These are phyloP conservation scores for Triticum dicoccoides DNA, from an alignment of 176 grass and related monocot species.

Conservation along the genomic window DNA sequence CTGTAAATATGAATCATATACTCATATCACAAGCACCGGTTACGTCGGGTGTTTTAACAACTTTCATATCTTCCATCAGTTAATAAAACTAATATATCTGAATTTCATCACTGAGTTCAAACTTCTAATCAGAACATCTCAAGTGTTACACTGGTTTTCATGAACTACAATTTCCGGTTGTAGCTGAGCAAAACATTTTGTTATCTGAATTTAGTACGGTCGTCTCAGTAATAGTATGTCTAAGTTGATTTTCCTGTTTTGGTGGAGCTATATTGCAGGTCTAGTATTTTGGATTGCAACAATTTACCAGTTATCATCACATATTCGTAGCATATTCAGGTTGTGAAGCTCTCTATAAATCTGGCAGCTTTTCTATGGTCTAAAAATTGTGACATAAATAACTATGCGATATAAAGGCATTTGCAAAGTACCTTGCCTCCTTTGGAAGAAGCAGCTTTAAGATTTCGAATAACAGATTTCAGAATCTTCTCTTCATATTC, in stretches of 20 bases:
- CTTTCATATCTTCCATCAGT: not conserved
- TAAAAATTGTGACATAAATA: not conserved
- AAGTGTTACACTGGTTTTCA: conserved; percentile 1
- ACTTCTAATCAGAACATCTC: not conserved
- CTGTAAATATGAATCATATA: not conserved
- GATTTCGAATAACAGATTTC: conserved; percentile 57
- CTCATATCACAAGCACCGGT: not conserved
- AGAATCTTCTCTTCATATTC: conserved; percentile 52
- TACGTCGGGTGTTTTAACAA: not conserved
- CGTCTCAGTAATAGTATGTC: not conserved
- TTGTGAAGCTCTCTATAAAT: not conserved
- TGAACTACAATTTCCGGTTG: not conserved
- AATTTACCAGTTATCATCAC: not conserved
- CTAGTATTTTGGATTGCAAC: not conserved
- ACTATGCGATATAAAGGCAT: conserved; percentile 12
- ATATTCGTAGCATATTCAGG: not conserved
- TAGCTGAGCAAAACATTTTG: not conserved
- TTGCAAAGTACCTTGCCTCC: conserved; percentile 46
- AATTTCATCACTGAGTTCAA: not conserved
- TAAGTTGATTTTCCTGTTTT: not conserved
- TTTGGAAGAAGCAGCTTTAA: conserved; percentile 48
- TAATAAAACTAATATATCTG: conserved; percentile 3
- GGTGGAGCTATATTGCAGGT: not conserved
- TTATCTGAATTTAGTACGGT: not conserved
- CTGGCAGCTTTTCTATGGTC: not conserved